Percentiles rank a stretch among this genome's conserved stretches.
These are phyloP conservation scores for Balamuthia mandrillaris DNA, from an alignment of 208 protist genomes.

Conservation along the genomic window DNA sequence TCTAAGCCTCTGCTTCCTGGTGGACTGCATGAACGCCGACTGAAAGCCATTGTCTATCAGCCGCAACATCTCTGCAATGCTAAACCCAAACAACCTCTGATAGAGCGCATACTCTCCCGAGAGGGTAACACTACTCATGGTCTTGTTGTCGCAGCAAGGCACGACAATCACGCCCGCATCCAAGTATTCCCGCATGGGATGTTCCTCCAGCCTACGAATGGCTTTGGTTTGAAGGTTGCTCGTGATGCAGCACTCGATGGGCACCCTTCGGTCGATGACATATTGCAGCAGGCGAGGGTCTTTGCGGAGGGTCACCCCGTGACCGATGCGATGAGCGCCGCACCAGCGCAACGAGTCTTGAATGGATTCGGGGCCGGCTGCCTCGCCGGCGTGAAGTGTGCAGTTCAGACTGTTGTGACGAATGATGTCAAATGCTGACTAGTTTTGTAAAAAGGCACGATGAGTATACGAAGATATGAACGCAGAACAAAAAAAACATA, in stretches of 20 bases:
- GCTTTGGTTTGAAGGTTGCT: constrained; percentile 70
- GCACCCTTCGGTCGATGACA: constrained; percentile 55
- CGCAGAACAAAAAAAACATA: not conserved
- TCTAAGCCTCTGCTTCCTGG: constrained; percentile 18
- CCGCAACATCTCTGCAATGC: constrained; percentile 58
- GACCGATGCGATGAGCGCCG: constrained; percentile 70
- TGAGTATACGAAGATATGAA: not conserved
- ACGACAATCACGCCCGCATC: constrained; percentile 61
- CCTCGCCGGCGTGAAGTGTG: constrained; percentile 67
- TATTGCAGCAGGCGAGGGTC: constrained; percentile 56
- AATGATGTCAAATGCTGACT: constrained; percentile 60
- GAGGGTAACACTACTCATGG: constrained; percentile 58
- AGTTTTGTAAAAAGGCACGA: no score
- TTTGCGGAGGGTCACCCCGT: constrained; percentile 60
- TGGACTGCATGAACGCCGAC: constrained; percentile 30
- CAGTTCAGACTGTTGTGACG: constrained; percentile 56
- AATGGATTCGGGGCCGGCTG: constrained; percentile 48
- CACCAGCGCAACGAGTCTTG: constrained; percentile 62
- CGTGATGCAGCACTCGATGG: constrained; percentile 69
- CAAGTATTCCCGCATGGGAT: constrained; percentile 69
- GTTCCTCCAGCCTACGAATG: constrained; percentile 33
- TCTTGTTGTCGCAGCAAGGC: constrained; percentile 66
- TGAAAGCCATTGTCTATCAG: constrained; percentile 53
- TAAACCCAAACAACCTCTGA: constrained; percentile 59
- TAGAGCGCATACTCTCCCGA: constrained; percentile 54